phyloP scores from a whole-genome alignment of 2,329 filamentous ascomycete species.

The Paecilomyces sp. region DNA sequence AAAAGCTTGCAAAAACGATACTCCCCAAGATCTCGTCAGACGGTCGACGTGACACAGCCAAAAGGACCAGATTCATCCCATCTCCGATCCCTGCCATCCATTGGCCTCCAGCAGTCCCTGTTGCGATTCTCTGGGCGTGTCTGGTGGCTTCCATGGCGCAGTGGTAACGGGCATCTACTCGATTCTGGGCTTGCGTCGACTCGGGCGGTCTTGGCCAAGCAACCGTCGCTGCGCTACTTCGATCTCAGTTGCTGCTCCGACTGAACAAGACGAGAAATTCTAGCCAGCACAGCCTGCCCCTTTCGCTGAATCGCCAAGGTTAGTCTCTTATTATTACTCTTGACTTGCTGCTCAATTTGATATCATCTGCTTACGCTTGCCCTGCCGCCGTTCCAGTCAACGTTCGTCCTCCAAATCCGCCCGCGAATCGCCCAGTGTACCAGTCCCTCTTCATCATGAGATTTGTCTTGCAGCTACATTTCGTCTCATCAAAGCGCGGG shows the following conservation, averaged over 20 bases:
- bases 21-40: not conserved
- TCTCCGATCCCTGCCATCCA: not conserved
- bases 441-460: slow-evolving; percentile 4
- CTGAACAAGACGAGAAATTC: not conserved
- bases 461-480: not conserved
- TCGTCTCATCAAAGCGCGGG: slow-evolving; percentile 2
- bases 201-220: not conserved
- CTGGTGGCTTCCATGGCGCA: not conserved
- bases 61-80: not conserved
- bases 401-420: not conserved
- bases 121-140: not conserved
- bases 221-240: not conserved
- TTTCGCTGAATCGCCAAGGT: not conserved
- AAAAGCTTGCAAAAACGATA: not conserved
- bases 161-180: not conserved
- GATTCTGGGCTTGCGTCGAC: not conserved
- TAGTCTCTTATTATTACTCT: not conserved
- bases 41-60: not conserved
- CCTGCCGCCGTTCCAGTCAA: not conserved
- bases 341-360: not conserved
- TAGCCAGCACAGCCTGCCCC: not conserved
- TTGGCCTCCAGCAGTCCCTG: not conserved
- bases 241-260: not conserved
- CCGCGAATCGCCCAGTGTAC: not conserved
- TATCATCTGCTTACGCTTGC: not conserved